Conservation (phyloP, 1,284 basidiomycete species). For the Ustilago shanxiensis region DNA sequence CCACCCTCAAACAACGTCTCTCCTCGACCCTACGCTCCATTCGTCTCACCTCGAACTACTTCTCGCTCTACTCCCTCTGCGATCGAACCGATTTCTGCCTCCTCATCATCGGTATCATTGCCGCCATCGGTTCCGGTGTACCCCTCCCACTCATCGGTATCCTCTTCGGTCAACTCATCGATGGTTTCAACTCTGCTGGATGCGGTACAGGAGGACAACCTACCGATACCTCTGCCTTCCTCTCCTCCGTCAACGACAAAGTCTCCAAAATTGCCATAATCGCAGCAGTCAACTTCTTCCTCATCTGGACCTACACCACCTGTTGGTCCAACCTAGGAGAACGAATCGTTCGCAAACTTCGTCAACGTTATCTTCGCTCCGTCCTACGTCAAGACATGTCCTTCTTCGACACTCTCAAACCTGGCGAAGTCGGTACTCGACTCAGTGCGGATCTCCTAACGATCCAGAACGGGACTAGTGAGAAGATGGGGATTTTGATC, state of each 20-base stretch:
- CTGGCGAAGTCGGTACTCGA: conserved; percentile 57
- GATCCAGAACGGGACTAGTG: conserved; percentile 63
- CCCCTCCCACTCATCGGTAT: conserved; percentile 64
- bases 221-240: conserved; percentile 37
- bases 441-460: conserved; percentile 57
- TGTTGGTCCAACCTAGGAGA: conserved; percentile 63
- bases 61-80: conserved; percentile 43
- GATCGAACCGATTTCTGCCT: conserved; percentile 42
- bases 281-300: conserved; percentile 62
- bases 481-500: conserved; percentile 63
- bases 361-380: conserved; percentile 71
- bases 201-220: conserved; percentile 34
- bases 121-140: conserved; percentile 59
- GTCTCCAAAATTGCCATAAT: conserved; percentile 58
- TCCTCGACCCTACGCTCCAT: too few species aligned
- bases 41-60: conserved; percentile 51
- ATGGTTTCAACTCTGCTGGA: conserved; percentile 57
- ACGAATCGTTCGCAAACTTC: conserved; percentile 59
- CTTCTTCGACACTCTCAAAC: conserved; percentile 60
- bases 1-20: conserved; percentile 11
- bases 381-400: conserved; percentile 72
- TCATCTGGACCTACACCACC: conserved; percentile 64
- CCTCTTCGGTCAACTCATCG: conserved; percentile 62
- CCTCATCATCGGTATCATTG: conserved; percentile 51
- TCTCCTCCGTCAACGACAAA: conserved; percentile 53